These are phyloP conservation scores for Cyclotella choctawhatcheeana DNA, from an alignment of 108 stramenopile species.

Conservation along the genomic window DNA sequence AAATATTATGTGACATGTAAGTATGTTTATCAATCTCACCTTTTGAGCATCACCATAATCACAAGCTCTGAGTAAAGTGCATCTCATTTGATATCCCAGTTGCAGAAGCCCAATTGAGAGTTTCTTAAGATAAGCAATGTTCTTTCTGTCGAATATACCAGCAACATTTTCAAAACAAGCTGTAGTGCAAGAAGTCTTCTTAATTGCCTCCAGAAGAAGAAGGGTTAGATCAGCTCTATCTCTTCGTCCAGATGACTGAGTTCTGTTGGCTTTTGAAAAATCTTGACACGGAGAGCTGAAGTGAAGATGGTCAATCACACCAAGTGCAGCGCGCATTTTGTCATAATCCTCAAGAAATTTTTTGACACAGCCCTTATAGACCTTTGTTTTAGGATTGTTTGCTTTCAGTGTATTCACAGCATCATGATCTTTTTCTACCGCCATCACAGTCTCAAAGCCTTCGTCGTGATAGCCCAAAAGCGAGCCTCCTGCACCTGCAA, in stretches of 20 bases:
- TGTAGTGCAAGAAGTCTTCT: conserved; percentile 27
- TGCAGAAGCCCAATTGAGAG: conserved; percentile 31
- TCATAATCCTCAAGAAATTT: conserved; percentile 26
- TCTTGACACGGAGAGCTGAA: conserved; percentile 53
- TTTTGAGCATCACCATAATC: conserved; percentile 57
- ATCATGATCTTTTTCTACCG: conserved; percentile 46
- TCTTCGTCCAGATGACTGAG: conserved; percentile 4
- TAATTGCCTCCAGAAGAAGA: conserved; percentile 32
- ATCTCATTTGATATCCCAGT: conserved; percentile 48
- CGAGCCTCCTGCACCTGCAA: conserved; percentile 60
- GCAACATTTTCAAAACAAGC: conserved; percentile 57
- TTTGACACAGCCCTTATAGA: conserved; percentile 26
- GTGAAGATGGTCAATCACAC: conserved; percentile 43
- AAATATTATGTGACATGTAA: too few relatives aligned
- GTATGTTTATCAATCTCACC: neutral
- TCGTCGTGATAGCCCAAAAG: conserved; percentile 35
- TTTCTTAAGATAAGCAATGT: conserved; percentile 32
- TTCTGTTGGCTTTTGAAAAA: conserved; percentile 53
- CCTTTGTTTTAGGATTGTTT: conserved; percentile 26
- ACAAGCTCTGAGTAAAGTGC: conserved; percentile 32
- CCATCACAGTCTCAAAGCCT: conserved; percentile 42
- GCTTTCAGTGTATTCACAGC: conserved; percentile 38
- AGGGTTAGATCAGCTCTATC: conserved; percentile 52
- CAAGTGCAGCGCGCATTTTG: conserved; percentile 23
- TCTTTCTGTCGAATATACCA: conserved; percentile 37